Evolutionary conservation across 768 basidiomycete species (phyloP).

Genomic region (Holtermanniella nyarrowii): DNA sequence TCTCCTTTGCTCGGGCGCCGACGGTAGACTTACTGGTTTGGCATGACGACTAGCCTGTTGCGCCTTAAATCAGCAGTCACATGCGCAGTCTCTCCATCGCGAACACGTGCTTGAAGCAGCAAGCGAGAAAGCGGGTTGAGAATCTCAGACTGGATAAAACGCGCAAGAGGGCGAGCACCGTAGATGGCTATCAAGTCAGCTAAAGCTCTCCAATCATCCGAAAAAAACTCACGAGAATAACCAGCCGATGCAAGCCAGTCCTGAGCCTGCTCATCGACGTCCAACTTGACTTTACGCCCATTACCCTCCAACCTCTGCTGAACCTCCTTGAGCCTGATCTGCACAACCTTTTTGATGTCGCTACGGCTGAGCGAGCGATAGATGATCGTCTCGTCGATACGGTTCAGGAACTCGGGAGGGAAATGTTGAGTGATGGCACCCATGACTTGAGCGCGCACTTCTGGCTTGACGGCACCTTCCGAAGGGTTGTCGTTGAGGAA

Average conservation of each 20-base stretch:
- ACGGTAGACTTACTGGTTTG: constrained; percentile 55
- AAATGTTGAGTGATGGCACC: constrained; percentile 42
- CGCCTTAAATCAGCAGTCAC: constrained; percentile 70
- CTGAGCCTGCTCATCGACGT: constrained; percentile 66
- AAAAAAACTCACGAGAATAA: constrained; percentile 26
- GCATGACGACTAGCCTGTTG: constrained; percentile 65
- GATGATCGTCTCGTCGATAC: constrained; percentile 42
- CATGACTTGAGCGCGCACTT: constrained; percentile 36
- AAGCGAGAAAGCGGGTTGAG: constrained; percentile 80
- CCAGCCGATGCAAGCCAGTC: constrained; percentile 41
- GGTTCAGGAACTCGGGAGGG: constrained; percentile 44
- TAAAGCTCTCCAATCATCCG: neutral
- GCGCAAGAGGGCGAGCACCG: constrained; percentile 84
- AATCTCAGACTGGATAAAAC: constrained; percentile 82
- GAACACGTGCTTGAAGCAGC: constrained; percentile 69
- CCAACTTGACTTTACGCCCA: constrained; percentile 63
- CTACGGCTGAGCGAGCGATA: constrained; percentile 68
- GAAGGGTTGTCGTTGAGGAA: constrained; percentile 43
- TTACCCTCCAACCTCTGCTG: constrained; percentile 63
- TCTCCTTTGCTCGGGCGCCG: constrained; percentile 35
- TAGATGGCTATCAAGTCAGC: constrained; percentile 47
- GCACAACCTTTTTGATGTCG: constrained; percentile 76
- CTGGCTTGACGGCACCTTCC: constrained; percentile 38
- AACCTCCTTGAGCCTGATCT: constrained; percentile 75
- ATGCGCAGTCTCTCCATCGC: constrained; percentile 66